A percentile compares a stretch with the other conserved stretches of the same genome.
Conservation (phyloP, 116 monocot genomes). For the Zostera marina region DNA sequence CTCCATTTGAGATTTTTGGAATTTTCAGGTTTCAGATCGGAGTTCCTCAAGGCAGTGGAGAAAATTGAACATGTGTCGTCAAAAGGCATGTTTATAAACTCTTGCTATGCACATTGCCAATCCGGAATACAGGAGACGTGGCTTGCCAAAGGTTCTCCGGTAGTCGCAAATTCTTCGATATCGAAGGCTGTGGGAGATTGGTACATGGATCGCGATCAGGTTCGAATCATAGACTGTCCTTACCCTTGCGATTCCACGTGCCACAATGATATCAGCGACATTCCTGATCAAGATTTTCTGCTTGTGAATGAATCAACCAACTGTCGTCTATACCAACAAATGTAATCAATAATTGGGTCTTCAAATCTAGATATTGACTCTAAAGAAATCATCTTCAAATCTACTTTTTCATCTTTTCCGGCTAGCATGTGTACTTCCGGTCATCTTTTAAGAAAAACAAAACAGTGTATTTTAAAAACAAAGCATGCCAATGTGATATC, state of each 20-base stretch:
- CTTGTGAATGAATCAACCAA: too few species aligned
- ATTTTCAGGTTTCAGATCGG: slow-evolving; percentile 36
- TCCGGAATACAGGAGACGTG: slow-evolving; percentile 60
- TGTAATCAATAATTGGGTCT: too few species aligned
- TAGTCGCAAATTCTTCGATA: slow-evolving; percentile 35
- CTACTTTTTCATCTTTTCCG: too few species aligned
- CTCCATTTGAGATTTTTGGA: not conserved
- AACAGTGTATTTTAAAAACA: too few species aligned
- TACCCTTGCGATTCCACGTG: slow-evolving; percentile 73
- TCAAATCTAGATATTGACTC: too few species aligned
- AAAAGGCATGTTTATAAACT: slow-evolving; percentile 70
- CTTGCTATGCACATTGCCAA: slow-evolving; percentile 82
- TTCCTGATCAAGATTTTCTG: too few species aligned
- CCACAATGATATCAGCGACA: too few species aligned
- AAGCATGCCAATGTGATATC: too few species aligned
- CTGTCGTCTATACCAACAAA: too few species aligned
- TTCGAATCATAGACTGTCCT: slow-evolving; percentile 55
- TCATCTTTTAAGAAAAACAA: too few species aligned
- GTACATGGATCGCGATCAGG: slow-evolving; percentile 35
- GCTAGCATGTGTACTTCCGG: too few species aligned
- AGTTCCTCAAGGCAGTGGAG: slow-evolving; percentile 37
- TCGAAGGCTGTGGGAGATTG: slow-evolving; percentile 65
- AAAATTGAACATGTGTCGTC: slow-evolving; percentile 17
- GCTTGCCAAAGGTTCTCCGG: slow-evolving; percentile 38
- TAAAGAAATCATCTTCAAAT: too few species aligned